A percentile compares a stretch with the other conserved stretches of the same genome.
Conservation (phyloP, 306 rosid species). For the Begonia fuchsioides region DNA sequence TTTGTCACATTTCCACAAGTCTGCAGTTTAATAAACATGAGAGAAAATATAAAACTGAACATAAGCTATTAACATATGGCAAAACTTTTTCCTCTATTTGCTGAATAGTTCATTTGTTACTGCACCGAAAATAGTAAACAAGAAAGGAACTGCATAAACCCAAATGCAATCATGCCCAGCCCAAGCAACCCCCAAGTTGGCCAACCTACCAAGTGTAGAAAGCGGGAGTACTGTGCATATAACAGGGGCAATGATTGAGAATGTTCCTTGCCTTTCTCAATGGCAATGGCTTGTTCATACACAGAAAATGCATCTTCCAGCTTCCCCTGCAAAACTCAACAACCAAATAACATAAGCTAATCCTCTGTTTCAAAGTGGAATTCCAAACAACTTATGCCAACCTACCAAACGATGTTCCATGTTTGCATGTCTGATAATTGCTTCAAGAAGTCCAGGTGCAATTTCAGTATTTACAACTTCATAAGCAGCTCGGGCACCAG, state of each 20-base stretch:
- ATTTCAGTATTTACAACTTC: constrained; percentile 84
- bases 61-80: too few relatives aligned
- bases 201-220: constrained; percentile 67
- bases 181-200: background rate
- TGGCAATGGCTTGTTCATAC: constrained; percentile 88
- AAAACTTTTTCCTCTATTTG: too few relatives aligned
- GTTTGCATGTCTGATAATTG: constrained; percentile 82
- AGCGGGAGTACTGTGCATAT: constrained; percentile 79
- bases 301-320: constrained; percentile 67
- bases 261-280: constrained; percentile 94
- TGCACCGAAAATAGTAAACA: constrained; percentile 1
- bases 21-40: constrained; percentile 18
- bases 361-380: constrained; percentile 7
- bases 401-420: constrained; percentile 92
- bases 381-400: constrained; percentile 6
- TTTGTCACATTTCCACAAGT: constrained; percentile 66
- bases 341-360: constrained; percentile 3
- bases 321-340: constrained; percentile 51
- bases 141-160: background rate
- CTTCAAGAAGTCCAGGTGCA: constrained; percentile 96
- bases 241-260: constrained; percentile 71
- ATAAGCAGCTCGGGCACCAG: constrained; percentile 85
- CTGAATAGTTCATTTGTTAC: too few relatives aligned
- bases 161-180: background rate
- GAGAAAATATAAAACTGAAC: too few relatives aligned